These are phyloP conservation scores for Xylariaceae sp. DNA, from an alignment of 2,329 filamentous ascomycete species.

Conservation along the genomic window DNA sequence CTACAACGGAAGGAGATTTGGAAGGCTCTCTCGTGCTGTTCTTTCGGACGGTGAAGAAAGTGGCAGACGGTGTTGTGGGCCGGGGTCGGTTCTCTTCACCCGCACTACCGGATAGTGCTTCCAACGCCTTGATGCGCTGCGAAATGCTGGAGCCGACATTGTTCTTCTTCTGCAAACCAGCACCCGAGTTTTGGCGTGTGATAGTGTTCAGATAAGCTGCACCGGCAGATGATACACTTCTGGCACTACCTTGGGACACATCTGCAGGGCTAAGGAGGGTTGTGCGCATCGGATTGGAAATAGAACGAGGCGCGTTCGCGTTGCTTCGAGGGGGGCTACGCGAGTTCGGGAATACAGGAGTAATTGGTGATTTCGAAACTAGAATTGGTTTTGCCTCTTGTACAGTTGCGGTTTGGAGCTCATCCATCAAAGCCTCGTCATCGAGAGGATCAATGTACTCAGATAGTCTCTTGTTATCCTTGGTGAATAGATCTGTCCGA, in stretches of 20 bases:
- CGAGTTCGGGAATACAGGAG: slow-evolving; percentile 51
- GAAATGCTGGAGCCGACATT: slow-evolving; percentile 90
- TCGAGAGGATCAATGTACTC: slow-evolving; percentile 45
- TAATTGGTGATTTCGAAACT: slow-evolving; percentile 79
- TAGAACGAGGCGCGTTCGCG: slow-evolving; percentile 41
- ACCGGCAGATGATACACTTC: slow-evolving; percentile 54
- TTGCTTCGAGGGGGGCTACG: slow-evolving; percentile 27
- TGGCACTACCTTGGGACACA: slow-evolving; percentile 41
- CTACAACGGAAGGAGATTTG: slow-evolving; percentile 33
- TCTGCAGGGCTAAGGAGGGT: slow-evolving; percentile 45
- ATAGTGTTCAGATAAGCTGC: slow-evolving; percentile 53
- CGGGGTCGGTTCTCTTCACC: slow-evolving; percentile 25
- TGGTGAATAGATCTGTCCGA: slow-evolving; percentile 43
- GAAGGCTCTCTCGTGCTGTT: slow-evolving; percentile 30
- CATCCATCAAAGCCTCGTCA: slow-evolving; percentile 80
- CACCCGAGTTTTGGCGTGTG: slow-evolving; percentile 45
- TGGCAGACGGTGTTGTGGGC: slow-evolving; percentile 34
- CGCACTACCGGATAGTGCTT: slow-evolving; percentile 62
- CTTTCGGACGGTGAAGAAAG: slow-evolving; percentile 44
- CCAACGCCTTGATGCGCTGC: slow-evolving; percentile 87
- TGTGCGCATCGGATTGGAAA: slow-evolving; percentile 47
- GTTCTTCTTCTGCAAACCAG: slow-evolving; percentile 64
- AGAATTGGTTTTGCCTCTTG: slow-evolving; percentile 78
- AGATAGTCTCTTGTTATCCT: slow-evolving; percentile 30
- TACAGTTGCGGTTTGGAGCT: slow-evolving; percentile 75